Evolutionary conservation across 768 basidiomycete species (phyloP).

Genomic region (Lactarius hatsudake): DNA sequence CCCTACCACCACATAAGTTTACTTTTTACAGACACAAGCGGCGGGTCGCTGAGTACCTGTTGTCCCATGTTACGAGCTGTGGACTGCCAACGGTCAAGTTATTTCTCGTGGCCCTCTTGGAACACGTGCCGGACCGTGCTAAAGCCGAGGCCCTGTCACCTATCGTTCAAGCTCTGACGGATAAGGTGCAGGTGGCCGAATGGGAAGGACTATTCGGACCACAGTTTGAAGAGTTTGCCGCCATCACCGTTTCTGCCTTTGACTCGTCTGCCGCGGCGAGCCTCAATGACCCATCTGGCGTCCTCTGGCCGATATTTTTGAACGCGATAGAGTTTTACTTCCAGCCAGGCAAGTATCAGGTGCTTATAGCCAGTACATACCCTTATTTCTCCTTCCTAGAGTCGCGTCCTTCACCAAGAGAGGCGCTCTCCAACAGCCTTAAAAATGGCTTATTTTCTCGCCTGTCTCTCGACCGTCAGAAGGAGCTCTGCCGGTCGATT

Average conservation of each 20-base stretch:
- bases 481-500: conserved; percentile 54
- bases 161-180: conserved; percentile 44
- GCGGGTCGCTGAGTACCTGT: conserved; percentile 68
- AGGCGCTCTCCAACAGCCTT: conserved; percentile 44
- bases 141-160: conserved; percentile 59
- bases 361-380: neutral
- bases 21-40: conserved; percentile 55
- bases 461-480: conserved; percentile 52
- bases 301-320: conserved; percentile 53
- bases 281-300: conserved; percentile 44
- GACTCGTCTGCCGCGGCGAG: conserved; percentile 45
- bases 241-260: conserved; percentile 47
- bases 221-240: conserved; percentile 36
- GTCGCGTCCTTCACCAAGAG: conserved; percentile 38
- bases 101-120: conserved; percentile 49
- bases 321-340: conserved; percentile 46
- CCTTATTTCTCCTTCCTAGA: conserved; percentile 36
- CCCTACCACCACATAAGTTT: neutral
- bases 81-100: conserved; percentile 47
- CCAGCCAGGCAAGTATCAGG: conserved; percentile 39
- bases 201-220: conserved; percentile 36
- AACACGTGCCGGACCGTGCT: conserved; percentile 46
- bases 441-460: conserved; percentile 54
- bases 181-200: conserved; percentile 14
- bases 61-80: conserved; percentile 74